A percentile compares a stretch with the other conserved stretches of the same genome.
phyloP scores from a whole-genome alignment of 106 monocot genomes.

The Allium sativum region DNA sequence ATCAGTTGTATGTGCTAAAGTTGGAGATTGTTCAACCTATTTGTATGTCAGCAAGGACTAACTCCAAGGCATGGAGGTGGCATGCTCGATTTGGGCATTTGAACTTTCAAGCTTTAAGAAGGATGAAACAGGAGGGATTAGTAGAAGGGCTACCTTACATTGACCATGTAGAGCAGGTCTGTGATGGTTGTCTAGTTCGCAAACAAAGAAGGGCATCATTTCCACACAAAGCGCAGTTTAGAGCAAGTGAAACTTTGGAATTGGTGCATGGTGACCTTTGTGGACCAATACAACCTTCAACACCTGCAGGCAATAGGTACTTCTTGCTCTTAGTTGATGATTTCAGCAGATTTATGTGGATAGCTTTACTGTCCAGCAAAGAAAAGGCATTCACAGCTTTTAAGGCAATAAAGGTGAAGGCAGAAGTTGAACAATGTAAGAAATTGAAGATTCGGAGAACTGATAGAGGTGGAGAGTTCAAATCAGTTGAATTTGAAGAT shows the following conservation, averaged over 20 bases:
- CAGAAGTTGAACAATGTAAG: not conserved
- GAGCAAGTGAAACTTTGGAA: not conserved
- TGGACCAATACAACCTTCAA: conserved; percentile 8
- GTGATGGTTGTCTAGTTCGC: not conserved
- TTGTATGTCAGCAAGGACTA: not conserved
- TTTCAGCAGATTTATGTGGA: not conserved
- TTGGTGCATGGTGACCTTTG: conserved; percentile 11
- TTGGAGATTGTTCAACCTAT: not conserved
- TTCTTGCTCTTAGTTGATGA: not conserved
- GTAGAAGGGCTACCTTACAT: not conserved
- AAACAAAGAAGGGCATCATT: not conserved
- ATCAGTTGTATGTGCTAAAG: not conserved
- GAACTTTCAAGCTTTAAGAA: conserved; percentile 4
- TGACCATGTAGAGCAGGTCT: not conserved
- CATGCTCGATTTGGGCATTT: conserved; percentile 5
- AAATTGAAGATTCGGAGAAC: not conserved
- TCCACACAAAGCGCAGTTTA: not conserved
- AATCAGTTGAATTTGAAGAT: not conserved
- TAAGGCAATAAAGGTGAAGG: conserved; percentile 2
- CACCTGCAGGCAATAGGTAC: not conserved
- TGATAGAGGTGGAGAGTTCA: conserved; percentile 17
- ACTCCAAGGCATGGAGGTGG: not conserved
- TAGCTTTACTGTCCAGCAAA: not conserved
- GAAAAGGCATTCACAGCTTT: conserved; percentile 2
- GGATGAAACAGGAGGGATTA: not conserved